Evolutionary conservation across 345 rosid genomes (phyloP), one percentile per base, ranked within the genome.

Genomic region (Citrus reticulata): DNA sequence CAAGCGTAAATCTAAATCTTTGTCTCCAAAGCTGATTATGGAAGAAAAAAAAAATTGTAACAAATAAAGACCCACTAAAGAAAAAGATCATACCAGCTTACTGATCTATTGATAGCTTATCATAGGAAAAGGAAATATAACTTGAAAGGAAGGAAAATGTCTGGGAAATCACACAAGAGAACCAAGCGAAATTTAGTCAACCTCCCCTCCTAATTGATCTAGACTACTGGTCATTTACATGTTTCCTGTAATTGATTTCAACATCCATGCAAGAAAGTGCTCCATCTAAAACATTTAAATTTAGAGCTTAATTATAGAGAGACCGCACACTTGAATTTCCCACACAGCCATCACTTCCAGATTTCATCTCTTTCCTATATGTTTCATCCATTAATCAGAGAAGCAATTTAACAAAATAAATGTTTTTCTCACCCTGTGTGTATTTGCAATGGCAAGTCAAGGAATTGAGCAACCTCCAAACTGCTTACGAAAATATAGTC

Each of bases 371-470:
- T 77, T 73, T 64, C 51, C 37, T 73, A 27, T 27, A 71, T 77
- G 9, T 68, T 78, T 34, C 16, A 68, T 25, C 32, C 61, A 79
- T 61, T 51, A 68, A 51, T 37, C 64, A 75, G 25, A 66, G 73
- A 61, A 78, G 39, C 59, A 51, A 77, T 66, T 72, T 69, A 69
- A 76, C 51, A 77, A 42, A 39, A 54, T 22, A 9, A 74, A 74
- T 55, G 25, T 80, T 76, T 42, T 30, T 40, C 68, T 88, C 91
- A 96, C 99, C 98, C 99, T 49, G 98, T 91, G 86, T 96, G 98
- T 89, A 96, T 91, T 84, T 96, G 98, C 80, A 96, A 71, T 40
- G 99, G 98, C 88, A 96, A 81, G 90, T 91, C 89, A 73, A 85
- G 85, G 74, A 66, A 63, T 59, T 71, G 66, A 67, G 97, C 94